A percentile compares a stretch with the other conserved stretches of the same genome.
Evolutionary conservation across 2,329 filamentous ascomycete genomes (phyloP).

Genomic region (Fusarium napiforme): DNA sequence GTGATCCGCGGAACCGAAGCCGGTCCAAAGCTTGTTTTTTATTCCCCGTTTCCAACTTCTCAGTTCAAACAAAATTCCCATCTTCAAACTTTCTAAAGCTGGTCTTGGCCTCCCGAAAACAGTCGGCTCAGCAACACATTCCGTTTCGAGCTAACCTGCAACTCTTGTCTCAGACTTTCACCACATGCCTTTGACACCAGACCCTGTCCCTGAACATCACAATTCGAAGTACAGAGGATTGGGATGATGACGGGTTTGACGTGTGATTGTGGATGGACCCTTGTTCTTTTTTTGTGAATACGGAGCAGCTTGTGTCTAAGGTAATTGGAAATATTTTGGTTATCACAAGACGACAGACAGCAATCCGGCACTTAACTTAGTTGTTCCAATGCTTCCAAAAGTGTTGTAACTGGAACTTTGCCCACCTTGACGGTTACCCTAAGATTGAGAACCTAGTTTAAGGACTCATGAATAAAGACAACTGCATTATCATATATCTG

Average conservation of each 20-base stretch:
- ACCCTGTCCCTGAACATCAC: constrained; percentile 28
- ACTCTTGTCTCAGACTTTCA: constrained; percentile 32
- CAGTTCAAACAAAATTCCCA: constrained; percentile 4
- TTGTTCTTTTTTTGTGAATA: constrained; percentile 3
- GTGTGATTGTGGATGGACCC: constrained; percentile 37
- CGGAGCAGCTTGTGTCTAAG: neutral
- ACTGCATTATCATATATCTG: neutral
- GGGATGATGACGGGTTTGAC: constrained; percentile 3
- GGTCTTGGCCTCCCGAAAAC: constrained; percentile 16
- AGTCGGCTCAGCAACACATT: constrained; percentile 9
- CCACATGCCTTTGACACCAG: constrained; percentile 37
- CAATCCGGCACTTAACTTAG: neutral
- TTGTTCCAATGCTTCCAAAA: neutral
- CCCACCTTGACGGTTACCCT: neutral
- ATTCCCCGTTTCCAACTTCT: constrained; percentile 5
- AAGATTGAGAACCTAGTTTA: neutral
- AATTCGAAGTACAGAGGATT: neutral
- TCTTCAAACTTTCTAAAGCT: neutral
- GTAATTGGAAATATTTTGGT: neutral
- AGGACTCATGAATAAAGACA: neutral
- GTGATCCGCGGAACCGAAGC: constrained; percentile 12
- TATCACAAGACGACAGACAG: constrained; percentile 1
- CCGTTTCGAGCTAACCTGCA: constrained; percentile 2
- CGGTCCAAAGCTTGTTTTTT: constrained; percentile 27
- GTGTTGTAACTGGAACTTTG: no score